Percentiles rank a stretch among this genome's conserved stretches.
phyloP scores from a whole-genome alignment of 805 yeast species.

The Priceomyces medius region DNA sequence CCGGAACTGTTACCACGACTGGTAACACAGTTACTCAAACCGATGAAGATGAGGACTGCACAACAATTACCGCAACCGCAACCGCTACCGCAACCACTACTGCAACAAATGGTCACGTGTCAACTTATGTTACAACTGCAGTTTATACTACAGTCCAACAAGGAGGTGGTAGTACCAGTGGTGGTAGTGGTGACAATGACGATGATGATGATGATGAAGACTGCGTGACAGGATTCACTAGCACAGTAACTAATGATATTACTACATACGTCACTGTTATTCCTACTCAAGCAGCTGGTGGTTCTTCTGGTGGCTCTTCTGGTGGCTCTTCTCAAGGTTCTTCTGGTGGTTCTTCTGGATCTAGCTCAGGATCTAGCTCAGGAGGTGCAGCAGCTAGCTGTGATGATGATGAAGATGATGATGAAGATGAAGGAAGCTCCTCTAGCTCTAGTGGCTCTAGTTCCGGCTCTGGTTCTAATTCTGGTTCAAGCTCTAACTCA shows the following conservation, averaged over 20 bases:
- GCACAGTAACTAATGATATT: neutral
- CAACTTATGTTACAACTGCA: neutral
- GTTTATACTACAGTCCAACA: too few relatives aligned
- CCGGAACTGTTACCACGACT: conserved; percentile 3
- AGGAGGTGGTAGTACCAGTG: too few relatives aligned
- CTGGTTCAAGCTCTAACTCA: conserved; percentile 1
- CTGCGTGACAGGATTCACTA: conserved; percentile 1
- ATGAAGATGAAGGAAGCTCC: conserved; percentile 1
- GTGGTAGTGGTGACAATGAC: neutral
- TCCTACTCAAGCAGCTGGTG: neutral
- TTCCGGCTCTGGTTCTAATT: conserved; percentile 2
- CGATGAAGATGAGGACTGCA: neutral
- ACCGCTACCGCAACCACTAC: conserved; percentile 2
- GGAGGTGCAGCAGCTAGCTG: conserved; percentile 1
- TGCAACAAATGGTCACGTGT: neutral
- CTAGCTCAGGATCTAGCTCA: conserved; percentile 2
- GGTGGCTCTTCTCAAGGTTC: neutral
- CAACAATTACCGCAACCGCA: neutral
- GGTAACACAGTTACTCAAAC: conserved; percentile 1
- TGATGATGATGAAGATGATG: conserved; percentile 1
- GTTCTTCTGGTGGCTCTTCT: neutral
- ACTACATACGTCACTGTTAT: conserved; percentile 5
- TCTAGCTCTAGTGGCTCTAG: conserved; percentile 1
- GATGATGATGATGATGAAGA: conserved; percentile 5
- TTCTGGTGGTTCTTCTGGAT: neutral